Evolutionary conservation across 2,329 filamentous ascomycete genomes (phyloP).

Genomic region (Aspergillus pseudoglaucus): DNA sequence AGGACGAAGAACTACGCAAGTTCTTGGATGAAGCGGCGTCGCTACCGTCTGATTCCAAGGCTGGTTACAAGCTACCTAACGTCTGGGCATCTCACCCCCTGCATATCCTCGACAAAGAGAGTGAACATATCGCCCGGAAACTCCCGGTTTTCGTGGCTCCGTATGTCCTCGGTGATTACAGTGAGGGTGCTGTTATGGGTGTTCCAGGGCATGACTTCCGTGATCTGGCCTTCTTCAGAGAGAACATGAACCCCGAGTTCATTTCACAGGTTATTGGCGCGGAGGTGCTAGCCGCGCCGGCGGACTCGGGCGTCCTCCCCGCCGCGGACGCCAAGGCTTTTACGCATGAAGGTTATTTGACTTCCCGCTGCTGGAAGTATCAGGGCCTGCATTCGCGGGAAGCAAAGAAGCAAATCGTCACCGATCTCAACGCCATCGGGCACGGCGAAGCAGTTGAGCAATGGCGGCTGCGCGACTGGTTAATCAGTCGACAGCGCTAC

Average conservation of each 20-base stretch:
- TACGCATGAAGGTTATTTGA: conserved; percentile 61
- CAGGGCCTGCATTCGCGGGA: conserved; percentile 57
- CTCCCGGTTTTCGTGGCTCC: conserved; percentile 75
- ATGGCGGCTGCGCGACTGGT: conserved; percentile 81
- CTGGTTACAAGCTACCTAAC: conserved; percentile 60
- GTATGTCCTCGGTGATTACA: conserved; percentile 79
- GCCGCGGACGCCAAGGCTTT: conserved; percentile 50
- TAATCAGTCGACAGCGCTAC: conserved; percentile 86
- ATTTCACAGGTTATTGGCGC: conserved; percentile 57
- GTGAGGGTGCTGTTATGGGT: conserved; percentile 85
- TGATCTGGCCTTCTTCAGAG: conserved; percentile 73
- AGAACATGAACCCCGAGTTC: conserved; percentile 56
- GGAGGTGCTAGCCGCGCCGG: conserved; percentile 34
- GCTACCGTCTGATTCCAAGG: conserved; percentile 51
- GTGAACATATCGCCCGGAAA: conserved; percentile 28
- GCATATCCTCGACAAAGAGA: conserved; percentile 47
- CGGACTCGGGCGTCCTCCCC: conserved; percentile 14
- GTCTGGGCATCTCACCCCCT: conserved; percentile 62
- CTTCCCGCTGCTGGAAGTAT: conserved; percentile 58
- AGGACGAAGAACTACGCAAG: conserved; percentile 55
- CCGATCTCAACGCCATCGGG: conserved; percentile 42
- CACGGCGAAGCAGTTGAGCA: conserved; percentile 60
- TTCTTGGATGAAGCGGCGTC: conserved; percentile 57
- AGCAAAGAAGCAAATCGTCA: conserved; percentile 56
- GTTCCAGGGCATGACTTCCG: conserved; percentile 78